Evolutionary conservation across 371 early-diverging fungal species (phyloP).

Genomic region (Rhizomucor pusillus): DNA sequence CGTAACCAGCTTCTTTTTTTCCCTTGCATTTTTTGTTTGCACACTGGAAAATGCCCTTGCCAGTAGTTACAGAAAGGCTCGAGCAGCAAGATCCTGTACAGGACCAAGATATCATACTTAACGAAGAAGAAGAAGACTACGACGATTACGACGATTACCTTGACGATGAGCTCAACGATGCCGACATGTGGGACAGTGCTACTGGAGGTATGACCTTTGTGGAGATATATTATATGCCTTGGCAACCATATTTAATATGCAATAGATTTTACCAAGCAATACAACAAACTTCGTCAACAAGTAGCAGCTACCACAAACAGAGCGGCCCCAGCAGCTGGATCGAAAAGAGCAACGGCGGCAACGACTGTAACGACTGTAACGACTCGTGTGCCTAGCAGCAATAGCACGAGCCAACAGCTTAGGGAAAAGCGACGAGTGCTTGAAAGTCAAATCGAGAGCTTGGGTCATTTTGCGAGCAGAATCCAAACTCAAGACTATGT

Average conservation of each 20-base stretch:
- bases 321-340: constrained; percentile 35
- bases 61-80: too few relatives aligned
- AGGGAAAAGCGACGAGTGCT: constrained; percentile 32
- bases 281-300: constrained; percentile 77
- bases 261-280: constrained; percentile 92
- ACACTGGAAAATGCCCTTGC: too few relatives aligned
- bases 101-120: too few relatives aligned
- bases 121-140: constrained; percentile 33
- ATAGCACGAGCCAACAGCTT: too few relatives aligned
- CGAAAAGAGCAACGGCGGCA: constrained; percentile 20
- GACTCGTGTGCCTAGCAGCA: too few relatives aligned
- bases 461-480: constrained; percentile 60
- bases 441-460: constrained; percentile 56
- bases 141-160: constrained; percentile 53
- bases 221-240: constrained; percentile 5
- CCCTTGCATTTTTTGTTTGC: too few relatives aligned
- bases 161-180: constrained; percentile 62
- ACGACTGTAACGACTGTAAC: constrained; percentile 21
- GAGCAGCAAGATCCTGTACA: too few relatives aligned
- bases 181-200: constrained; percentile 60
- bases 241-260: background rate
- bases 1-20: too few relatives aligned
- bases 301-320: constrained; percentile 26
- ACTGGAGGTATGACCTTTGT: constrained; percentile 48
- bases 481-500: constrained; percentile 59